Base-by-base conservation (phyloP, 345 rosid genomes). In the Acer yangbiense region DNA sequence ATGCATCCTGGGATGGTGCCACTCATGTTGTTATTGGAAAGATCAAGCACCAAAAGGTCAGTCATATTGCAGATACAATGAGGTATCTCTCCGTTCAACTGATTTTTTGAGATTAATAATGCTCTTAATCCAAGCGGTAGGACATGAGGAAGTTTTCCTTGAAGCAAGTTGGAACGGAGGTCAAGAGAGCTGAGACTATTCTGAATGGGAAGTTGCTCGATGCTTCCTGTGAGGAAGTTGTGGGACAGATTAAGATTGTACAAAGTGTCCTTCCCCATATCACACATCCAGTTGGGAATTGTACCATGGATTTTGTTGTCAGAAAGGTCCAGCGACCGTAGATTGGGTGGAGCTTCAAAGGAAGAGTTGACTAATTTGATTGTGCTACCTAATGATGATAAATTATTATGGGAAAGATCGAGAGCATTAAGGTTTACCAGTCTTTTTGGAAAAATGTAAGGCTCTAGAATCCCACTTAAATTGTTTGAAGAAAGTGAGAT, bases 401-500 rank as follows among this genome's bases (percentile, higher is more conserved):
- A 9, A 44, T 0, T 20, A 20, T 3, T 61, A 0, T 11, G 27
- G 27, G 27, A 25, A 25, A 25, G 1, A 25, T 1, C 2, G 0
- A 29, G 32, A 29, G 0, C 1, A 2, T 3, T 2, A 29, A 29
- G 29, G 1, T 27, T 27, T 72, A 27, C 12, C 3, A 82, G 76
- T 29, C 32, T 3, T 29, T 29, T 29, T 29, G 32, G 32, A 18
- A 85, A 71, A 76, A 58, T 20, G 17, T 68, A n/a, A 4, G 71
- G 44, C 23, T 79, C 68, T 1, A 84, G n/a, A 25, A 2, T 20
- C 6, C 82, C 82, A 72, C 55, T 79, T 11, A 82, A 68, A 3
- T 72, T 76, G 46, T 82, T 82, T 0, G 73, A 71, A 58, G 69
- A 64, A 69, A 78, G 69, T 0, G 0, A 80, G 27, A 25, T 25